These are phyloP conservation scores for Nidularia sp. DNA, from an alignment of 768 basidiomycete genomes.

Conservation along the genomic window DNA sequence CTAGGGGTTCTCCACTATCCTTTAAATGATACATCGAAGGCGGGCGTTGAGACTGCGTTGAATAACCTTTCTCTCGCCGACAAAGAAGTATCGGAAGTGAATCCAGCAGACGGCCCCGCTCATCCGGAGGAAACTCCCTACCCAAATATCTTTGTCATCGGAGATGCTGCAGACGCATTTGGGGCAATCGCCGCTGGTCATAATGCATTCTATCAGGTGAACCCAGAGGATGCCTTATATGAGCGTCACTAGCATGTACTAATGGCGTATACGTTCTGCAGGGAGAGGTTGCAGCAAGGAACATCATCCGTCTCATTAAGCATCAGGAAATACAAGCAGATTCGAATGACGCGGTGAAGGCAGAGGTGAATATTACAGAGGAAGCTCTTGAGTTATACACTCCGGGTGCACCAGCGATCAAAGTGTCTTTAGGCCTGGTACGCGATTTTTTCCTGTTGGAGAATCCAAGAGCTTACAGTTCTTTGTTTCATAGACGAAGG, in stretches of 20 bases:
- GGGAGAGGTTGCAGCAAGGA: constrained; percentile 51
- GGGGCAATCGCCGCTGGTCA: constrained; percentile 61
- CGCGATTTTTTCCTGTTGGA: constrained; percentile 11
- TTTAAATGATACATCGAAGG: not conserved
- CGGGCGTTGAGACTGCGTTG: constrained; percentile 13
- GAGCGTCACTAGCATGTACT: not conserved
- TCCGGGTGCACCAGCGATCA: constrained; percentile 50
- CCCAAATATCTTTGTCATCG: constrained; percentile 56
- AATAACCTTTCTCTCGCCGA: constrained; percentile 8
- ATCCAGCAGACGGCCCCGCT: not conserved
- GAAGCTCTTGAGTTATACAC: constrained; percentile 39
- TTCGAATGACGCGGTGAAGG: not conserved
- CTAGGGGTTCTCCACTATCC: constrained; percentile 22
- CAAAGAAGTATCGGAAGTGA: constrained; percentile 9
- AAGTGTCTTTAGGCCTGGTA: constrained; percentile 58
- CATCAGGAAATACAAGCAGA: constrained; percentile 1
- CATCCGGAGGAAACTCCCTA: constrained; percentile 25
- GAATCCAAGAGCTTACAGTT: not conserved
- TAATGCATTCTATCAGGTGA: constrained; percentile 47
- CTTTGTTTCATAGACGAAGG: constrained; percentile 25
- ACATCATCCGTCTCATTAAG: constrained; percentile 43
- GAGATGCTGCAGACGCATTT: constrained; percentile 62
- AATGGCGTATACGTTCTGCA: constrained; percentile 4
- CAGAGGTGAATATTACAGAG: not conserved
- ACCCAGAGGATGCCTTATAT: not conserved